Base-by-base conservation (phyloP, 83 land plant genomes). In the Isoetes engelmannii region DNA sequence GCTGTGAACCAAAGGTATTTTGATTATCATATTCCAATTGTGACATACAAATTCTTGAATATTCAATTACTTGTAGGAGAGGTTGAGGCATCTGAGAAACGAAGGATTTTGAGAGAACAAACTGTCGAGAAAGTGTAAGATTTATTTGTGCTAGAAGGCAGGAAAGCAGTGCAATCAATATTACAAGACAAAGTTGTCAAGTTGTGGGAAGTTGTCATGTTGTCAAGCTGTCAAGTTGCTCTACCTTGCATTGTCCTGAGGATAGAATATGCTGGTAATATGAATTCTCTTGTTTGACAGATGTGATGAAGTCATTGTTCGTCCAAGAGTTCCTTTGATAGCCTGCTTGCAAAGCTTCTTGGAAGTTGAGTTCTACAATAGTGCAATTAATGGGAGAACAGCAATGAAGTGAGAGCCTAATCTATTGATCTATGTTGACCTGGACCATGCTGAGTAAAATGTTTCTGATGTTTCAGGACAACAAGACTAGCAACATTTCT, bases 251-350 rank as follows among this genome's bases (percentile, higher is more conserved):
- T n/a, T n/a, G n/a, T n/a, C n/a, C n/a, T n/a, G n/a, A n/a, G n/a
- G n/a, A 28, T 28, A 28, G 37, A 28, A 28, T 28, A 0, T 28
- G 37, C 37, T 28, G 37, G 2, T 28, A 28, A 28, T 2, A 28
- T 51, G n/a, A 12, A 1, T 51, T 51, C 3, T 51, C n/a, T 15
- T 51, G n/a, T 51, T 51, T 3, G 41, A 9, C 67, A 64, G 64
- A 53, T 0, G 68, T 12, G 63, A 69, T 68, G 91, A 88, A 51
- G 92, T 89, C 68, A 84, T 84, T 56, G 89, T 95, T 15, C 87
- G 97, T 4, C 99, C 97, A 6, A 83, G 94, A 69, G 89, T 95
- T n/a, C 97, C 95, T 13, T 74, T 95, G 20, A 82, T 87, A 64
- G 95, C 97, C 49, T 95, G 99, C 67, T 74, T 95, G 45, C 88